These are phyloP conservation scores for Cercospora brassicicola DNA, from an alignment of 2,329 filamentous ascomycete species.

Conservation along the genomic window DNA sequence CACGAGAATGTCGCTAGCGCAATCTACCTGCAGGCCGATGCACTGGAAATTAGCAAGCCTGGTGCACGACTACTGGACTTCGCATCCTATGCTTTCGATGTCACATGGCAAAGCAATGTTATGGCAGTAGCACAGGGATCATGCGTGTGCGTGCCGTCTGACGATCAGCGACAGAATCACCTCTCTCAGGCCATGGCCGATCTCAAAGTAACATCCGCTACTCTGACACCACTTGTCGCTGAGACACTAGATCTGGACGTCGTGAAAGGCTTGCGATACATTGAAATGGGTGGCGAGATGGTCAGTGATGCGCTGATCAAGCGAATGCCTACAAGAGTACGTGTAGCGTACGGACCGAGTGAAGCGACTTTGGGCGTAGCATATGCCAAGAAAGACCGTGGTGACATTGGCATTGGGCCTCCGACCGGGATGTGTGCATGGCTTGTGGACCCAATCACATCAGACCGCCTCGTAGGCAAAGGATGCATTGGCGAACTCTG, in stretches of 20 bases:
- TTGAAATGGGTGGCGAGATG: slow-evolving; percentile 3
- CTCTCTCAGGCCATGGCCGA: slow-evolving; percentile 1
- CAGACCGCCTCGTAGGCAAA: slow-evolving; percentile 36
- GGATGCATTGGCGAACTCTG: slow-evolving; percentile 50
- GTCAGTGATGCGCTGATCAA: slow-evolving; percentile 1
- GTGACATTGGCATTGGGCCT: not conserved
- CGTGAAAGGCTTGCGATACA: slow-evolving; percentile 4
- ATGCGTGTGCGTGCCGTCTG: slow-evolving; percentile 7
- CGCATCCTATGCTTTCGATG: not conserved
- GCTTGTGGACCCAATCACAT: slow-evolving; percentile 12
- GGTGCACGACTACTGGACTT: not conserved
- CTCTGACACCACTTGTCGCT: slow-evolving; percentile 4
- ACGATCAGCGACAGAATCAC: not conserved
- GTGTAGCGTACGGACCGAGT: slow-evolving; percentile 2
- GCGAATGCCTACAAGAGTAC: slow-evolving; percentile 1
- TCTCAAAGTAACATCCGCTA: not conserved
- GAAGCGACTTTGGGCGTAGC: slow-evolving; percentile 1
- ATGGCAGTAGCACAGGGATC: slow-evolving; percentile 8
- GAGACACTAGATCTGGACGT: slow-evolving; percentile 5
- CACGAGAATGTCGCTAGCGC: slow-evolving; percentile 6
- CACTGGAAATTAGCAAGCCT: not conserved
- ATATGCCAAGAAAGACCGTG: slow-evolving; percentile 8
- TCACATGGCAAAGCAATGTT: slow-evolving; percentile 6
- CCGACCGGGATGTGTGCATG: not conserved
- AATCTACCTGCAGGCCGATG: not conserved